Conservation (phyloP, 352 stramenopile species). For the Phytophthora tentaculata region DNA sequence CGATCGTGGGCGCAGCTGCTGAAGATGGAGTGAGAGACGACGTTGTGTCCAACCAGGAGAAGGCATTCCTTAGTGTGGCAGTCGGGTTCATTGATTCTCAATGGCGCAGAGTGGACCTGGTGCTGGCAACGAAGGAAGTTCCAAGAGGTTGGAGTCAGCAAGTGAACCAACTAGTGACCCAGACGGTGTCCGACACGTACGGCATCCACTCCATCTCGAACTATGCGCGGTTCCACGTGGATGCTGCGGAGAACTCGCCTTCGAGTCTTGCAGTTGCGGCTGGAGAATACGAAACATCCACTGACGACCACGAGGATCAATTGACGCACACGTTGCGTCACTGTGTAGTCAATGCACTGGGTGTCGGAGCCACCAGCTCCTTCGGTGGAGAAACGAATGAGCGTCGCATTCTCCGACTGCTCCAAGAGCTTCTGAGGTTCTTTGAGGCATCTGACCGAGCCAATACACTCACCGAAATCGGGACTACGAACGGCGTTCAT, state of each 20-base stretch:
- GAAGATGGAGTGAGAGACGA: conserved; percentile 14
- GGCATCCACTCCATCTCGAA: conserved; percentile 15
- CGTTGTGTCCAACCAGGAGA: conserved; percentile 10
- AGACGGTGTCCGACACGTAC: conserved; percentile 29
- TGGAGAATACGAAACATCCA: background rate
- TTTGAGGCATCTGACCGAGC: conserved; percentile 23
- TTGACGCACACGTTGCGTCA: conserved; percentile 30
- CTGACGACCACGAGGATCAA: conserved; percentile 25
- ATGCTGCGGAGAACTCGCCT: conserved; percentile 1
- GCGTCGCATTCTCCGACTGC: conserved; percentile 33
- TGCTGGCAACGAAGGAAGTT: conserved; percentile 32
- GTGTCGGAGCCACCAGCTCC: conserved; percentile 6
- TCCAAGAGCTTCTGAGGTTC: conserved; percentile 30
- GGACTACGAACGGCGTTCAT: background rate
- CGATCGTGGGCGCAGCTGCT: conserved; percentile 1
- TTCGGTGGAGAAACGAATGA: conserved; percentile 19
- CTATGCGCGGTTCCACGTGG: conserved; percentile 29
- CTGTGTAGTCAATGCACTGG: conserved; percentile 35
- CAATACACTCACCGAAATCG: conserved; percentile 7
- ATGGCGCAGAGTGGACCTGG: conserved; percentile 38
- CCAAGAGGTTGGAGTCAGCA: conserved; percentile 21
- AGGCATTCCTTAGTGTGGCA: conserved; percentile 24
- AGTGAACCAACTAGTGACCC: conserved; percentile 23
- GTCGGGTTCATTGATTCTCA: conserved; percentile 42
- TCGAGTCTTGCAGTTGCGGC: background rate